Evolutionary conservation across 495 filamentous ascomycete genomes (phyloP), one percentile per base, ranked within the genome.

Genomic region (Lophiotrema nucula): DNA sequence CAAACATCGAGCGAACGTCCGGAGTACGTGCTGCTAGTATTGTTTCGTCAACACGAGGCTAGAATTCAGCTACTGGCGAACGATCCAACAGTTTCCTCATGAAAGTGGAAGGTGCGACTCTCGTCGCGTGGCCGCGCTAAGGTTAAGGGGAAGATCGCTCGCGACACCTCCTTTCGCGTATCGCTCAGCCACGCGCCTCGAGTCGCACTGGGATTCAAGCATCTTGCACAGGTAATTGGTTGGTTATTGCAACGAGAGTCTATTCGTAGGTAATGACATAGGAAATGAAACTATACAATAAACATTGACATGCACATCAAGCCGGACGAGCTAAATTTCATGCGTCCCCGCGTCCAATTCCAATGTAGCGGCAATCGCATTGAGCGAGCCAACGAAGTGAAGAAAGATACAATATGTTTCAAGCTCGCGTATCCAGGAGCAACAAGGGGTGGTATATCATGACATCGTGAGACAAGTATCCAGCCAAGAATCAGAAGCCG

Each of bases 361-460:
- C 31, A 35, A 35, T 8, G 15, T 35, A 8, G 15, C 15, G 31
- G n/a, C n/a, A n/a, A n/a, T n/a, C n/a, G n/a, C n/a, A n/a, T n/a
- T n/a, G n/a, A n/a, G n/a, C n/a, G n/a, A n/a, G n/a, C 18, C 11
- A 10, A 51, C 13, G 26, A 53, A 50, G 8, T 21, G 49, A 53
- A 47, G n/a, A 28, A 48, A 54, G 39, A 25, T 10, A 39, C 31
- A 42, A 47, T 48, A 21, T 43, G 37, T 15, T 42, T 16, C 39
- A 35, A 43, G 50, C 35, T 15, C 13, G 50, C 50, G 10, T 5
- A 18, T 11, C 5, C 6, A 15, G 47, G 8, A n/a, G n/a, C n/a
- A n/a, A n/a, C n/a, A n/a, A 18, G 21, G n/a, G 45, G 49, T 53
- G 57, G 57, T 51, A 53, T 60, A 60, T 60, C 49, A 43, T 53